phyloP scores from a whole-genome alignment of 768 basidiomycete genomes.

The Kondoa subrosea region DNA sequence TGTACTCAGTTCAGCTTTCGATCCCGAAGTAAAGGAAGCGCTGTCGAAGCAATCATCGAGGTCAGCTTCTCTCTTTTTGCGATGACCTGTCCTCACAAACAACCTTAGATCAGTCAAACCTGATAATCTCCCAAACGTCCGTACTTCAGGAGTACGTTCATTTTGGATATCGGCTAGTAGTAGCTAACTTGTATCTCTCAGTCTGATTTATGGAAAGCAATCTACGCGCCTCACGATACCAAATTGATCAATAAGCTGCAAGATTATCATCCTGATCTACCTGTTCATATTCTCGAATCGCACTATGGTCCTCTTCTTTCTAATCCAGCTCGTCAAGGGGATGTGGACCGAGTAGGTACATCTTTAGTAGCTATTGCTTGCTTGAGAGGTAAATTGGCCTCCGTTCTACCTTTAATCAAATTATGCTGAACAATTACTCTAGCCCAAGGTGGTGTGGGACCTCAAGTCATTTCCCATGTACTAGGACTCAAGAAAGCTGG shows the following conservation, averaged over 20 bases:
- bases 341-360: slow-evolving; percentile 30
- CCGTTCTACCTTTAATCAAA: not conserved
- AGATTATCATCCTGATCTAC: slow-evolving; percentile 34
- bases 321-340: slow-evolving; percentile 27
- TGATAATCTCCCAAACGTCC: slow-evolving; percentile 25
- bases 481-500: slow-evolving; percentile 33
- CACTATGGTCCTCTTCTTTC: slow-evolving; percentile 34
- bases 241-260: slow-evolving; percentile 33
- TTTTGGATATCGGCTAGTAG: not conserved
- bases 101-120: not conserved
- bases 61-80: slow-evolving; percentile 21
- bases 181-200: slow-evolving; percentile 15
- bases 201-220: slow-evolving; percentile 32
- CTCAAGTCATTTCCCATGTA: slow-evolving; percentile 34
- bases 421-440: not conserved
- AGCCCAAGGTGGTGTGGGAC: slow-evolving; percentile 29
- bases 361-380: slow-evolving; percentile 34
- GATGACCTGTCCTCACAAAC: not conserved
- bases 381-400: slow-evolving; percentile 22
- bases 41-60: slow-evolving; percentile 27
- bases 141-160: slow-evolving; percentile 13
- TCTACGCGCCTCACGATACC: slow-evolving; percentile 31
- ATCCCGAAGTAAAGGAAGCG: slow-evolving; percentile 25
- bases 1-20: slow-evolving; percentile 29
- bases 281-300: slow-evolving; percentile 35